These are phyloP conservation scores for Entamoeba moshkovskii DNA, from an alignment of 208 protist species.

Conservation along the genomic window DNA sequence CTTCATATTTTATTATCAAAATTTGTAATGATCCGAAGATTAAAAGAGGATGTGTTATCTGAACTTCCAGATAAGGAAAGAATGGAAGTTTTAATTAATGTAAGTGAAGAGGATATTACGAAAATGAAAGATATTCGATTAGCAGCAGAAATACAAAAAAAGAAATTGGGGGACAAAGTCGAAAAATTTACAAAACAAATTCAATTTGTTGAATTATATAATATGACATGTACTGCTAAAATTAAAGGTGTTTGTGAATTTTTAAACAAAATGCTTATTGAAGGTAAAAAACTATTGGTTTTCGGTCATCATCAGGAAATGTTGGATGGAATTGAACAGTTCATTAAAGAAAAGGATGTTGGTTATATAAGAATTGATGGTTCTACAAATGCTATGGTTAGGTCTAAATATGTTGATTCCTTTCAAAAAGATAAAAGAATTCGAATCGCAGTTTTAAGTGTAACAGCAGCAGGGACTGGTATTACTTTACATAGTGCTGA, in stretches of 20 bases:
- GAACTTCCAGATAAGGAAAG: conserved; percentile 25
- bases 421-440: conserved; percentile 19
- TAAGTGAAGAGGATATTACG: conserved; percentile 59
- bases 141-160: neutral
- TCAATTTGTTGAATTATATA: neutral
- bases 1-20: conserved; percentile 18
- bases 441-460: conserved; percentile 37
- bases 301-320: conserved; percentile 74
- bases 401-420: neutral
- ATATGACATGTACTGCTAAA: conserved; percentile 1
- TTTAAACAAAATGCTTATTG: conserved; percentile 50
- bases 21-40: conserved; percentile 21
- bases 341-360: conserved; percentile 48
- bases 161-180: neutral
- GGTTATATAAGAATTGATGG: conserved; percentile 70
- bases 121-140: conserved; percentile 44
- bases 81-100: conserved; percentile 12
- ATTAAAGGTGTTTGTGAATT: conserved; percentile 66
- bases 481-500: conserved; percentile 72
- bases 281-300: conserved; percentile 64
- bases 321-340: conserved; percentile 61
- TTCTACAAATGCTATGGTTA: neutral
- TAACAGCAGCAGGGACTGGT: conserved; percentile 75
- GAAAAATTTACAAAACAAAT: neutral
- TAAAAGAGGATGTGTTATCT: conserved; percentile 27